Evolutionary conservation across 768 basidiomycete genomes (phyloP).

Genomic region (Rhizopogon vesiculosus): DNA sequence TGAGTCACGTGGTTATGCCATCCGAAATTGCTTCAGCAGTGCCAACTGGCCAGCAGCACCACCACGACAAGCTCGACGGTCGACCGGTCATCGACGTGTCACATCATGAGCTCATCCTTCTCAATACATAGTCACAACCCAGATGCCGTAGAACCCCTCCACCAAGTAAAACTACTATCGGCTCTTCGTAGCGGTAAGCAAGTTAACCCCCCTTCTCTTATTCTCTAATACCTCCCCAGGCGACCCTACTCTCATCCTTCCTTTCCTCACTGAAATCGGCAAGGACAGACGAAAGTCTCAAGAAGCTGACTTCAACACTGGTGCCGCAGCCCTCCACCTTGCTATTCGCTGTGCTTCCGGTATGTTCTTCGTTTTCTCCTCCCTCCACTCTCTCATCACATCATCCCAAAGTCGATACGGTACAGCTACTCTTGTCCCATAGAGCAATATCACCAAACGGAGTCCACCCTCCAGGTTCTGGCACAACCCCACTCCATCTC

Average conservation of each 20-base stretch:
- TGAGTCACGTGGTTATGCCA: too few species aligned
- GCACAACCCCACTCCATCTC: constrained; percentile 69
- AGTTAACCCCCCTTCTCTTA: too few species aligned
- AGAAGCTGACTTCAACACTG: constrained; percentile 53
- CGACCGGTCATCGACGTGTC: too few species aligned
- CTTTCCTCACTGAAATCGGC: constrained; percentile 71
- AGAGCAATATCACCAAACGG: constrained; percentile 79
- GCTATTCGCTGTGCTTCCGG: constrained; percentile 79
- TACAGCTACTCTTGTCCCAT: constrained; percentile 63
- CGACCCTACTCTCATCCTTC: constrained; percentile 75
- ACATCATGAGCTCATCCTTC: not conserved
- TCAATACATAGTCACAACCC: constrained; percentile 15
- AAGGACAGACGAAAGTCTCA: constrained; percentile 53
- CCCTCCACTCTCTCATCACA: not conserved
- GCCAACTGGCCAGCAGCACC: too few species aligned
- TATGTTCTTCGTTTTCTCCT: constrained; percentile 26
- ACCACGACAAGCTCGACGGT: too few species aligned
- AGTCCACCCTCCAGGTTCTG: constrained; percentile 66
- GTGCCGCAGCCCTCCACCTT: constrained; percentile 73
- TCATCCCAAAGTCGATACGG: constrained; percentile 51
- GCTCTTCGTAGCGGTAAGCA: constrained; percentile 56
- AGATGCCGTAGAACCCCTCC: constrained; percentile 40
- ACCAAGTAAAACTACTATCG: constrained; percentile 60
- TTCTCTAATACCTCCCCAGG: constrained; percentile 33
- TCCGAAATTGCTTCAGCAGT: too few species aligned